Percentiles rank a stretch among this genome's conserved stretches.
Conservation (phyloP, 2,329 filamentous ascomycete species). For the Talaromyces sp. region DNA sequence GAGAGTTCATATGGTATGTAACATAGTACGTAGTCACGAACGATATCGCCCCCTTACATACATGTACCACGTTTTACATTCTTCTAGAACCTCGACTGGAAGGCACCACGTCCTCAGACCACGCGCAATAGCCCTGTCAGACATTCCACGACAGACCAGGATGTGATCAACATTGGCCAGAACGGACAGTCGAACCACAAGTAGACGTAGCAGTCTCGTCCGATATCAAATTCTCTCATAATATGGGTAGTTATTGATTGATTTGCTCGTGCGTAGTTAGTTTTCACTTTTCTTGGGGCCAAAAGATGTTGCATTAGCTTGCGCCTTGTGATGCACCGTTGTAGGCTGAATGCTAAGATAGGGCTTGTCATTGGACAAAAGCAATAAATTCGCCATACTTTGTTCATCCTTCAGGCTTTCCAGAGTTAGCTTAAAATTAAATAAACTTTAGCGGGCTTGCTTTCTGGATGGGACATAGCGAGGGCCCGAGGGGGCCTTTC, state of each 20-base stretch:
- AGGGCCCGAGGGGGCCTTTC: too few relatives aligned
- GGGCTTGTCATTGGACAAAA: background rate
- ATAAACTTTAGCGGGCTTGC: background rate
- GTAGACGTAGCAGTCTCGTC: too few relatives aligned
- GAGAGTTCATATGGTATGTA: background rate
- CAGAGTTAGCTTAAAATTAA: background rate
- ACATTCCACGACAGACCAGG: background rate
- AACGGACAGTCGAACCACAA: too few relatives aligned
- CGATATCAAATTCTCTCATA: too few relatives aligned
- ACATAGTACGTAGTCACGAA: background rate
- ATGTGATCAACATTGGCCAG: background rate
- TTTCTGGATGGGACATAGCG: background rate
- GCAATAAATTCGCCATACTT: background rate
- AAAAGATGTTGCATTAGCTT: background rate
- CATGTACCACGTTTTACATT: background rate
- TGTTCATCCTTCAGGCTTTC: constrained; percentile 7
- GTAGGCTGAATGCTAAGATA: background rate
- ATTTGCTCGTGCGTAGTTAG: background rate
- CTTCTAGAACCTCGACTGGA: background rate
- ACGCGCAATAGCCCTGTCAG: background rate
- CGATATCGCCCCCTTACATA: background rate
- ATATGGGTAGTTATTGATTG: too few relatives aligned
- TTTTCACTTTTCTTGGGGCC: background rate
- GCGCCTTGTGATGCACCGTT: background rate
- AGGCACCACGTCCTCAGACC: background rate